Evolutionary conservation across 2,329 filamentous ascomycete genomes (phyloP), one percentile per base, ranked within the genome.

Genomic region (Akanthomyces lecanii): DNA sequence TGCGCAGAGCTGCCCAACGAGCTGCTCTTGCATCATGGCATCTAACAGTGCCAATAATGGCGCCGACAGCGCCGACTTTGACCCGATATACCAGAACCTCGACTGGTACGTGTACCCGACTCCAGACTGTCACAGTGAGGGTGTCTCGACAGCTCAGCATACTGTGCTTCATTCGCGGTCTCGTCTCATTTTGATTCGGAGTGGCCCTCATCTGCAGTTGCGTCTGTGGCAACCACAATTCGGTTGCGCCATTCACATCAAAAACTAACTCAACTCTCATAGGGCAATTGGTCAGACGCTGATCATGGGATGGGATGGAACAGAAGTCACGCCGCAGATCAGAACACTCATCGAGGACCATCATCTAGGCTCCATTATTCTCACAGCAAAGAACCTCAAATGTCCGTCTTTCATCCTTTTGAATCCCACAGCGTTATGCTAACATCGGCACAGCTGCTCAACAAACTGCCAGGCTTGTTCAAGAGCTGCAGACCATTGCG

Each of bases 401-500:
- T 91, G 91, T 94, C 76, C 74, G 81, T 71, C 38, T 28, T 38
- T 52, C 44, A 47, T 38, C 53, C 52, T 21, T 40, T 10, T 36
- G 33, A 7, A 40, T 64, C 58, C 30, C 61, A 25, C 61, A 65
- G 25, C 33, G 66, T 67, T 62, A 60, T 64, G 58, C 66, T 67
- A 61, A 65, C 59, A 14, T 61, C 67, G 67, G 75, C 68, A 69
- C 74, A 98, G 94, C 93, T 71, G 94, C 93, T 65, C 88, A 96
- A 73, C 90, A 97, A 72, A 93, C 94, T 38, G 93, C 94, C 50
- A 85, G 84, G 71, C 82, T 98, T 48, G 91, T 97, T 36, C 89
- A 95, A 71, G 92, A 98, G 71, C 82, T 99, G 51, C 95, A 99
- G 76, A 92, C 88, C 56, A 94, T 96, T 72, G 95, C 95, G 44